Conservation (phyloP, 2,329 filamentous ascomycete genomes). For the Ceratocystis destructans region DNA sequence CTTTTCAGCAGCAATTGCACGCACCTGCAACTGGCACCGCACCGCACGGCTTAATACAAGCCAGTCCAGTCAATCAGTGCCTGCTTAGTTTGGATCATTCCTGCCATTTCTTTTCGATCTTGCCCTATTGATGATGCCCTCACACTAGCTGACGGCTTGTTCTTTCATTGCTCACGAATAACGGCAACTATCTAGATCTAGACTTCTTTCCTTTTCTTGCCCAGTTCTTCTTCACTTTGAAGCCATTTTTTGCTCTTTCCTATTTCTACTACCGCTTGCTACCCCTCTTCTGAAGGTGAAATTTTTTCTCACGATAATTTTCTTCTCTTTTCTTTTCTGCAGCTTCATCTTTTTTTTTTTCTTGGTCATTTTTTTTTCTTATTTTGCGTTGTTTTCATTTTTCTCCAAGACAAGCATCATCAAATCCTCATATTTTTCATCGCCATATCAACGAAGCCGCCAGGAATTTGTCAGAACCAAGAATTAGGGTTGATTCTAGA, state of each 20-base stretch:
- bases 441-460: constrained; percentile 3
- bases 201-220: constrained; percentile 7
- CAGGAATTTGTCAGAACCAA: not conserved
- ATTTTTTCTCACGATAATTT: not conserved
- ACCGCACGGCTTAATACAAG: not conserved
- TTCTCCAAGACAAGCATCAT: constrained; percentile 7
- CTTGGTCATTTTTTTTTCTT: not conserved
- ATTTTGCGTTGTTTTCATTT: not conserved
- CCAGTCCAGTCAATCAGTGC: not conserved
- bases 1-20: not conserved
- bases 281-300: not conserved
- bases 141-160: not conserved
- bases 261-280: not conserved
- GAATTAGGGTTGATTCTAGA: not conserved
- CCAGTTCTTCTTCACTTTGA: not conserved
- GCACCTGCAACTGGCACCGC: not conserved
- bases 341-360: not conserved
- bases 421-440: constrained; percentile 6
- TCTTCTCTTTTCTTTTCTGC: not conserved
- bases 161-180: constrained; percentile 2
- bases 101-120: not conserved
- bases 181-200: constrained; percentile 4
- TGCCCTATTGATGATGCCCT: not conserved
- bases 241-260: not conserved
- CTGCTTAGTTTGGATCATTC: not conserved